These are phyloP conservation scores for Fusarium beomiforme DNA, from an alignment of 2,329 filamentous ascomycete species.

Conservation along the genomic window DNA sequence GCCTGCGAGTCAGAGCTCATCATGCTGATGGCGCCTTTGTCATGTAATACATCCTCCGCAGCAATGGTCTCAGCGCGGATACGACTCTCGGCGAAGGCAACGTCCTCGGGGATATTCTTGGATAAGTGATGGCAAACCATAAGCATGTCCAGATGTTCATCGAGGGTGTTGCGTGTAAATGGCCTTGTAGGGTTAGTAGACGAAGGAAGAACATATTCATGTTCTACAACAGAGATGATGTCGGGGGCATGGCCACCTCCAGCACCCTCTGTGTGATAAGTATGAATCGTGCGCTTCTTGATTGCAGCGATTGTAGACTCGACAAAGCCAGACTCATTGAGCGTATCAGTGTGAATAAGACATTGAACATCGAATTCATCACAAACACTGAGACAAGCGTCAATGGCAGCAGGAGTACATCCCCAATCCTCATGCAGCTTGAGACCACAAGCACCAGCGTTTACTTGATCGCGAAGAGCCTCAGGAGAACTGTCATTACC, in stretches of 20 bases:
- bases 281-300: conserved; percentile 89
- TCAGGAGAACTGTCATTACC: conserved; percentile 82
- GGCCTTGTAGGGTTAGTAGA: conserved; percentile 94
- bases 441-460: conserved; percentile 86
- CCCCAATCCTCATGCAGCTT: conserved; percentile 99
- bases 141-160: conserved; percentile 97
- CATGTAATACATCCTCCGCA: conserved; percentile 94
- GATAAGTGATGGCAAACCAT: conserved; percentile 98
- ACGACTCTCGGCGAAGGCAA: conserved; percentile 92
- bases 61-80: conserved; percentile 97
- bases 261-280: conserved; percentile 96
- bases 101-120: conserved; percentile 92
- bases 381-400: conserved; percentile 84
- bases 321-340: conserved; percentile 98
- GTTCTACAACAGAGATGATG: conserved; percentile 93
- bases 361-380: conserved; percentile 94
- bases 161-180: conserved; percentile 90
- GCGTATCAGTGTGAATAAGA: conserved; percentile 93
- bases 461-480: conserved; percentile 81
- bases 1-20: conserved; percentile 96
- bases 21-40: conserved; percentile 95
- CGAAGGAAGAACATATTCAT: conserved; percentile 86
- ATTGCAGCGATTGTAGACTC: conserved; percentile 89
- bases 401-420: conserved; percentile 88
- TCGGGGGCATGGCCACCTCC: conserved; percentile 95